phyloP scores from a whole-genome alignment of 352 stramenopile genomes.

The Pythium myriotylum region DNA sequence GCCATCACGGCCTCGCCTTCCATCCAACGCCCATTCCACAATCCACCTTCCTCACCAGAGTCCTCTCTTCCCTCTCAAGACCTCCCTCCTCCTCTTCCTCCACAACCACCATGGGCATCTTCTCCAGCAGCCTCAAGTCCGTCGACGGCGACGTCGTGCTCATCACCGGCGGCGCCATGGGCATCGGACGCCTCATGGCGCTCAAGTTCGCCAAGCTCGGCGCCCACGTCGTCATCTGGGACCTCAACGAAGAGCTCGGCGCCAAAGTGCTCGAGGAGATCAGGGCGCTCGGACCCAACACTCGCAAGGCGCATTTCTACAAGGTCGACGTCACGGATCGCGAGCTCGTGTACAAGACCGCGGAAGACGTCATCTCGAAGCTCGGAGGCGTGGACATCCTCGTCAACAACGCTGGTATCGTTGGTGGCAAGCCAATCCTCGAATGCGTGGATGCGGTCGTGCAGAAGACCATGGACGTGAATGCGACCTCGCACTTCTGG shows the following conservation, averaged over 20 bases:
- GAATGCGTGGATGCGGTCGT: conserved; percentile 41
- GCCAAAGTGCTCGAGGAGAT: conserved; percentile 38
- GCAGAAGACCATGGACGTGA: conserved; percentile 44
- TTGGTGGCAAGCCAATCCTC: conserved; percentile 44
- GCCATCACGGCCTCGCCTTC: too few relatives aligned
- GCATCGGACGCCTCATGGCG: conserved; percentile 40
- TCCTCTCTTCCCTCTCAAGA: too few relatives aligned
- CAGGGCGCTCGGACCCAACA: conserved; percentile 22
- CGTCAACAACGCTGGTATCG: conserved; percentile 59
- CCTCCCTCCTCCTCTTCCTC: too few relatives aligned
- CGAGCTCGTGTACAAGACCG: conserved; percentile 32
- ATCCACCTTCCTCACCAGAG: too few relatives aligned
- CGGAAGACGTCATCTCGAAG: conserved; percentile 24
- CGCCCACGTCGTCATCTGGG: conserved; percentile 44
- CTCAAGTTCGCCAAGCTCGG: conserved; percentile 41
- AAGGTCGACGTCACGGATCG: conserved; percentile 42
- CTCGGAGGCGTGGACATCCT: conserved; percentile 46
- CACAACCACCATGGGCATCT: conserved; percentile 27
- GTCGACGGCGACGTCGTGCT: conserved; percentile 31
- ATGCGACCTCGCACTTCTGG: conserved; percentile 47
- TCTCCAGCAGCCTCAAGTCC: conserved; percentile 24
- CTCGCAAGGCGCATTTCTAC: conserved; percentile 28
- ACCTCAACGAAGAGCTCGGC: conserved; percentile 36
- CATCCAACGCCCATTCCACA: too few relatives aligned
- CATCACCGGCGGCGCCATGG: conserved; percentile 40